Percentiles rank a stretch among this genome's conserved stretches.
These are phyloP conservation scores for Trametes villosa DNA, from an alignment of 768 basidiomycete genomes.

Conservation along the genomic window DNA sequence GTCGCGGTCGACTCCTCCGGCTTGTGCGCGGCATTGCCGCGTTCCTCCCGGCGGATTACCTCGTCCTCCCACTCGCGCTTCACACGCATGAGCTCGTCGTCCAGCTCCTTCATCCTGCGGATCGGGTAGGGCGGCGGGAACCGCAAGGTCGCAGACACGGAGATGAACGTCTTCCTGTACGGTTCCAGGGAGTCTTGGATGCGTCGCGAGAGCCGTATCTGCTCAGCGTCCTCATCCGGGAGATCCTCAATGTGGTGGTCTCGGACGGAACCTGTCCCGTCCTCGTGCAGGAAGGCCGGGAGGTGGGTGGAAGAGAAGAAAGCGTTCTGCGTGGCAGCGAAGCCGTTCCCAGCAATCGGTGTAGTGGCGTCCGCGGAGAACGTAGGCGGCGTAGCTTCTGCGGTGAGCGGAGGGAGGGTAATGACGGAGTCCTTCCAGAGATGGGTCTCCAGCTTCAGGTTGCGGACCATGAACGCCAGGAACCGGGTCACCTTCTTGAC, in stretches of 20 bases:
- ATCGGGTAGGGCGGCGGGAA: conserved; percentile 94
- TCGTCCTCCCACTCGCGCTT: conserved; percentile 89
- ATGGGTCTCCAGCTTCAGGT: conserved; percentile 91
- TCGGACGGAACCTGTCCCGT: conserved; percentile 3
- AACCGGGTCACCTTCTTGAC: conserved; percentile 94
- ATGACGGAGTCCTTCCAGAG: conserved; percentile 92
- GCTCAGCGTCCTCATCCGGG: conserved; percentile 74
- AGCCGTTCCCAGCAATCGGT: conserved; percentile 13
- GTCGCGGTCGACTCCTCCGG: conserved; percentile 46
- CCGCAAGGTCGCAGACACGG: conserved; percentile 89
- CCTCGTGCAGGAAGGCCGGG: conserved; percentile 42
- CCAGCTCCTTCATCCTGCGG: conserved; percentile 84
- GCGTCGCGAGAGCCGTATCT: conserved; percentile 67
- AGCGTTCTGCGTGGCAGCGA: conserved; percentile 9
- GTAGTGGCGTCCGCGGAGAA: conserved; percentile 15
- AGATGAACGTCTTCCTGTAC: conserved; percentile 86
- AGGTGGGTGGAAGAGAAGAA: conserved; percentile 8
- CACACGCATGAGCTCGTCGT: conserved; percentile 70
- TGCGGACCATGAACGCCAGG: conserved; percentile 90
- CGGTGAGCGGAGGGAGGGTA: conserved; percentile 66
- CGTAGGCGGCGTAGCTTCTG: conserved; percentile 63
- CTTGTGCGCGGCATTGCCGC: conserved; percentile 45
- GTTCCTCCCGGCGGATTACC: conserved; percentile 76
- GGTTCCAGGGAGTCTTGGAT: conserved; percentile 84
- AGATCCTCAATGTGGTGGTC: conserved; percentile 42